Evolutionary conservation across 2,329 filamentous ascomycete genomes (phyloP).

Genomic region (Teratosphaeria gauchensis): DNA sequence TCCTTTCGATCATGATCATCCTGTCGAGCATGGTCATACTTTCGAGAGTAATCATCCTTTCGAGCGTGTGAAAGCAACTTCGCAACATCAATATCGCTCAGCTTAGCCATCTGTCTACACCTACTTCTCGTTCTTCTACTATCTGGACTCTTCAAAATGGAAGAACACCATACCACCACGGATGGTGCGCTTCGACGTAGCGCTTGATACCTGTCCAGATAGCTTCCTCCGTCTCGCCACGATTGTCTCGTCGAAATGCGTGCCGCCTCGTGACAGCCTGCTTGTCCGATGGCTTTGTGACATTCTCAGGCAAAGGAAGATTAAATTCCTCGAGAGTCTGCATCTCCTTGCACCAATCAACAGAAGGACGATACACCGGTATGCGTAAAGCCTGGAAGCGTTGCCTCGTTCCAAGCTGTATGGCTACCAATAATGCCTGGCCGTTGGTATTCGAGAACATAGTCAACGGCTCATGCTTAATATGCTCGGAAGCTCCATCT

Average conservation of each 20-base stretch:
- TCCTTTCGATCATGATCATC: no score
- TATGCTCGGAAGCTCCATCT: no score
- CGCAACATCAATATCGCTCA: no score
- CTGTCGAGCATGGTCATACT: no score
- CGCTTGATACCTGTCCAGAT: neutral
- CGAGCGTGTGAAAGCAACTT: no score
- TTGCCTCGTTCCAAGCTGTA: no score
- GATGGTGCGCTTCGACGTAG: neutral
- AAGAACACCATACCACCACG: neutral
- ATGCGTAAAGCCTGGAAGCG: no score
- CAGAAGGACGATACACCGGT: neutral
- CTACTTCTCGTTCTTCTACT: neutral
- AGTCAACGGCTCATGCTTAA: no score
- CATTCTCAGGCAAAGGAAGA: neutral
- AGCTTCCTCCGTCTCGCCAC: neutral
- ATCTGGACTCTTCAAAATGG: neutral
- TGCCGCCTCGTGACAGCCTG: neutral
- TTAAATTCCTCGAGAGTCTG: neutral
- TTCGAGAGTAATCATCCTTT: no score
- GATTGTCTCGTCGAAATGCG: neutral
- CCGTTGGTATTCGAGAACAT: no score
- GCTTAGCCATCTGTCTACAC: neutral
- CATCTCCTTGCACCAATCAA: neutral
- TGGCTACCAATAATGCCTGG: no score
- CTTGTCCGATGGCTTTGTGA: neutral